Evolutionary conservation across 2,329 filamentous ascomycete species (phyloP).

Genomic region (Capronia coronata): DNA sequence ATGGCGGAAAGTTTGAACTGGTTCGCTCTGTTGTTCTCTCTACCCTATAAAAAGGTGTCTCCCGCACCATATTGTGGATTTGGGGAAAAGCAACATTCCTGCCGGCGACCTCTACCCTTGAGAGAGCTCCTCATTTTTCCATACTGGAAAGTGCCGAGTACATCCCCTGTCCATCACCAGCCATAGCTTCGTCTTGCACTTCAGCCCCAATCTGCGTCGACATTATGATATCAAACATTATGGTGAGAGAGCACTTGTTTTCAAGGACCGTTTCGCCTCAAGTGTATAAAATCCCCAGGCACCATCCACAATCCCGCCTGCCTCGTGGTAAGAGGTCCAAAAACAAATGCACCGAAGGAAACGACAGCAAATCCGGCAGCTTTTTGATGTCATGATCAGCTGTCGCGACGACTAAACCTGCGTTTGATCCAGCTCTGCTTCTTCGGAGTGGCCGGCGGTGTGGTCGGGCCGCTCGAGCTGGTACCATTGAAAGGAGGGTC

Average conservation of each 20-base stretch:
- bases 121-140: neutral
- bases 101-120: neutral
- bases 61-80: neutral
- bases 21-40: neutral
- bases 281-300: no score
- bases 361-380: neutral
- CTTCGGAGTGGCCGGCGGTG: constrained; percentile 50
- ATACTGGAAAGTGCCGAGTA: neutral
- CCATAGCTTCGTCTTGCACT: constrained; percentile 3
- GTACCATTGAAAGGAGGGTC: constrained; percentile 3
- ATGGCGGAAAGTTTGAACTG: neutral
- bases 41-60: neutral
- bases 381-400: constrained; percentile 4
- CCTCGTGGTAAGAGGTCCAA: no score
- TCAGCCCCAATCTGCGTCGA: constrained; percentile 5
- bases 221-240: constrained; percentile 27
- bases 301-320: constrained; percentile 5
- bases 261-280: neutral
- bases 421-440: constrained; percentile 79
- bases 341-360: constrained; percentile 15
- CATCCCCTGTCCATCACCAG: neutral
- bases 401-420: constrained; percentile 62
- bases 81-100: neutral
- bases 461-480: neutral
- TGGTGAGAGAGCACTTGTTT: constrained; percentile 11